phyloP scores from a whole-genome alignment of 1,284 basidiomycete genomes.

The Leccinum pachyderme region DNA sequence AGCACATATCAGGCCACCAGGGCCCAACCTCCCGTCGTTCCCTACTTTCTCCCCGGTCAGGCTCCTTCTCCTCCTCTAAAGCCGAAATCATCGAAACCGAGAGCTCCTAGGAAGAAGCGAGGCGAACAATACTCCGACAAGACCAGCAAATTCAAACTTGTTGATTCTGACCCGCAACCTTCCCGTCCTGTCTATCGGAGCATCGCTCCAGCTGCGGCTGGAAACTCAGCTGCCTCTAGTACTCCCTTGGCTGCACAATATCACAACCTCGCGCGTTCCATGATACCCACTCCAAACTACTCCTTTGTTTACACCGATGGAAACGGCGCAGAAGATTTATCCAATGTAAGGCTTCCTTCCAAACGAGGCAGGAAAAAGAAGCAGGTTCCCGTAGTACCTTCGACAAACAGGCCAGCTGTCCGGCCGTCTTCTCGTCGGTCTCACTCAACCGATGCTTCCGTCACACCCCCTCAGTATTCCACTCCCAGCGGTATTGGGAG shows the following conservation, averaged over 20 bases:
- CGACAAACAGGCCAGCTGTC: background rate
- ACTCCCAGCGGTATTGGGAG: constrained; percentile 31
- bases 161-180: constrained; percentile 22
- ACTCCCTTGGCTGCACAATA: constrained; percentile 3
- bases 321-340: background rate
- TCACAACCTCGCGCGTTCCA: background rate
- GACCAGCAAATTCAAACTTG: constrained; percentile 29
- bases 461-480: constrained; percentile 31
- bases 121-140: constrained; percentile 23
- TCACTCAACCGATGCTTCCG: constrained; percentile 1
- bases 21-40: constrained; percentile 23
- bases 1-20: constrained; percentile 47
- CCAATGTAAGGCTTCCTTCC: background rate
- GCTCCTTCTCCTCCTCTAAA: constrained; percentile 34
- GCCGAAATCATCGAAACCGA: constrained; percentile 27
- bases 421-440: constrained; percentile 11
- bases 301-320: background rate
- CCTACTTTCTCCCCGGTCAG: constrained; percentile 53
- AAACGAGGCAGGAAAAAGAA: constrained; percentile 17
- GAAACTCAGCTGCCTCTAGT: constrained; percentile 5
- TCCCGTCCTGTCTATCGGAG: constrained; percentile 29
- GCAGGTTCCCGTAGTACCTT: background rate
- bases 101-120: constrained; percentile 28
- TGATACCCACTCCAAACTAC: constrained; percentile 7
- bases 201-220: constrained; percentile 11